phyloP scores from a whole-genome alignment of 139 green algal genomes.

The Chlamydomonas schloesseri region DNA sequence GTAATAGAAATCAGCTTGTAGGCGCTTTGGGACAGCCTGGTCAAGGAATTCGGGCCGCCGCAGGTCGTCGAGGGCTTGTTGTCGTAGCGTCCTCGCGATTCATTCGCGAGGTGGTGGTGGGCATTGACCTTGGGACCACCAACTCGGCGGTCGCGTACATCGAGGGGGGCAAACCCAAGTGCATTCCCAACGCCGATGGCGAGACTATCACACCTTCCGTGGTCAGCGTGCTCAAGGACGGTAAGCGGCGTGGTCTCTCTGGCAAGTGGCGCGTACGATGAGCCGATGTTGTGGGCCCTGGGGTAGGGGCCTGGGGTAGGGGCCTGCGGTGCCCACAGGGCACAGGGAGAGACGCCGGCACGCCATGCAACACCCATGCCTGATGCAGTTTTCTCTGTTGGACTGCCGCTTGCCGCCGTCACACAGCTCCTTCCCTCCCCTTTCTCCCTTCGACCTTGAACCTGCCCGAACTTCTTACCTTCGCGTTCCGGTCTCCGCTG shows the following conservation, averaged over 20 bases:
- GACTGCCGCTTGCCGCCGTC: too few relatives aligned
- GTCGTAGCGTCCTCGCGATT: constrained; percentile 11
- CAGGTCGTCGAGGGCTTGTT: not conserved
- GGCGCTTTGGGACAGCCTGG: not conserved
- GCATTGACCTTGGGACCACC: constrained; percentile 98
- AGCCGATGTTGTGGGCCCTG: not conserved
- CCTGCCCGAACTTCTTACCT: too few relatives aligned
- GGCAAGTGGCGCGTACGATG: not conserved
- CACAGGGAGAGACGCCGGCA: too few relatives aligned
- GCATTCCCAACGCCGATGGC: constrained; percentile 73
- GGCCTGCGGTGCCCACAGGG: too few relatives aligned
- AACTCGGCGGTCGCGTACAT: constrained; percentile 93
- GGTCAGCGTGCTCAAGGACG: constrained; percentile 65
- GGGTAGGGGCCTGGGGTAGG: too few relatives aligned
- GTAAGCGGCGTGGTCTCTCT: not conserved
- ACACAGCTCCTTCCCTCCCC: too few relatives aligned
- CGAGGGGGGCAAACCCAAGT: constrained; percentile 60
- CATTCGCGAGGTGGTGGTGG: constrained; percentile 73
- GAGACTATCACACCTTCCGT: constrained; percentile 80
- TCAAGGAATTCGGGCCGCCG: not conserved
- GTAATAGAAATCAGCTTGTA: too few relatives aligned
- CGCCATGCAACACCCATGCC: too few relatives aligned
- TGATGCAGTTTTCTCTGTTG: too few relatives aligned
- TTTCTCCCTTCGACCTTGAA: too few relatives aligned
- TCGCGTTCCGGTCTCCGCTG: too few relatives aligned